A percentile compares a stretch with the other conserved stretches of the same genome.
These are phyloP conservation scores for Plasmopara viticola DNA, from an alignment of 352 stramenopile species.

Conservation along the genomic window DNA sequence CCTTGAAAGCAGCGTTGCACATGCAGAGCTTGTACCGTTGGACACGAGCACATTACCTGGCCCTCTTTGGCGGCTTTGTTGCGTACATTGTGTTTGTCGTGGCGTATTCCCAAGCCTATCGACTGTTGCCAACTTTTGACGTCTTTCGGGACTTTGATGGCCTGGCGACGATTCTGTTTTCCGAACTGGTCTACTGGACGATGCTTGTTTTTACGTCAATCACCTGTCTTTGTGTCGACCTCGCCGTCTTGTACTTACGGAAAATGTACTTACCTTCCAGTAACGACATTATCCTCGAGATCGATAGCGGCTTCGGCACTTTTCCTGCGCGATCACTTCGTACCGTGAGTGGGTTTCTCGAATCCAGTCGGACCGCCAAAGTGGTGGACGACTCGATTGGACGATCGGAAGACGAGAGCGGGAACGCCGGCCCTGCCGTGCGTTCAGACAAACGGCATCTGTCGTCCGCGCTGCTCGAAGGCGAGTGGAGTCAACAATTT, in stretches of 20 bases:
- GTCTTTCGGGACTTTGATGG: slow-evolving; percentile 75
- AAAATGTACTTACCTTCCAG: slow-evolving; percentile 82
- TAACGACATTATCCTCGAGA: slow-evolving; percentile 81
- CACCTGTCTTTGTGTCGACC: slow-evolving; percentile 51
- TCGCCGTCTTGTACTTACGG: slow-evolving; percentile 66
- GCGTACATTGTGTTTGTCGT: slow-evolving; percentile 67
- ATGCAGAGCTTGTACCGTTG: slow-evolving; percentile 78
- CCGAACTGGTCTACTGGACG: slow-evolving; percentile 49
- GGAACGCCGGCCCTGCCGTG: slow-evolving; percentile 2
- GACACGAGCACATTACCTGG: slow-evolving; percentile 66
- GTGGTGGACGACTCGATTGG: slow-evolving; percentile 26
- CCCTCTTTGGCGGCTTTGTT: slow-evolving; percentile 55
- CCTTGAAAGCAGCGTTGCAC: slow-evolving; percentile 56
- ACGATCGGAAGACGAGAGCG: slow-evolving; percentile 30
- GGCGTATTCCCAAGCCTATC: slow-evolving; percentile 60
- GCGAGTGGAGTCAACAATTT: slow-evolving; percentile 78
- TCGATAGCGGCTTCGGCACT: slow-evolving; percentile 62
- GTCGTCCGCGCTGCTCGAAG: slow-evolving; percentile 46
- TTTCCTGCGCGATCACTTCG: slow-evolving; percentile 11
- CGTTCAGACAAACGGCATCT: slow-evolving; percentile 33
- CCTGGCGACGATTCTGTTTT: slow-evolving; percentile 53
- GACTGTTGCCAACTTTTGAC: slow-evolving; percentile 53
- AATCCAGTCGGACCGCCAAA: slow-evolving; percentile 13
- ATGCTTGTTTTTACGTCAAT: slow-evolving; percentile 60
- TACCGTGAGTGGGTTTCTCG: slow-evolving; percentile 11